Evolutionary conservation across 1,139 yeast genomes (phyloP).

Genomic region (Suhomyces panamericanus): DNA sequence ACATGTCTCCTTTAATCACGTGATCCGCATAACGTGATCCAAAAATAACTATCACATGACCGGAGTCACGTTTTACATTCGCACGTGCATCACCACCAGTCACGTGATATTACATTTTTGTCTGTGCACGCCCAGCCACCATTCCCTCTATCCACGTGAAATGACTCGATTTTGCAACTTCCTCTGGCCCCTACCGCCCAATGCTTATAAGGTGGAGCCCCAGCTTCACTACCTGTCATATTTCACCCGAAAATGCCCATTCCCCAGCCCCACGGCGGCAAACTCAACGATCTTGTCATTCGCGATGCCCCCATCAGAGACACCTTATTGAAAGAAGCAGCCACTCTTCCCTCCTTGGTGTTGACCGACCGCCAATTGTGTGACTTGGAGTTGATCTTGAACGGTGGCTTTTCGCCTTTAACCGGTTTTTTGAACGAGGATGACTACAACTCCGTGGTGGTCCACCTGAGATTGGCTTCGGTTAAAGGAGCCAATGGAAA

Average conservation of each 20-base stretch:
- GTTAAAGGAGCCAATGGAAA: constrained; percentile 35
- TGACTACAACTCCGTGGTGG: constrained; percentile 80
- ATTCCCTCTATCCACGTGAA: constrained; percentile 20
- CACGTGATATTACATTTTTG: constrained; percentile 1
- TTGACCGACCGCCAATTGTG: constrained; percentile 89
- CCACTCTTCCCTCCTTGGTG: constrained; percentile 48
- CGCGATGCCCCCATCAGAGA: constrained; percentile 70
- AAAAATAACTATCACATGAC: neutral
- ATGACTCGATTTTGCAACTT: constrained; percentile 17
- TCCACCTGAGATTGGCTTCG: constrained; percentile 68
- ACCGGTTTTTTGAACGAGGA: constrained; percentile 80
- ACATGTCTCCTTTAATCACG: too few species aligned
- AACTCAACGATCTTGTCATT: constrained; percentile 76
- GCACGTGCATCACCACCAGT: neutral
- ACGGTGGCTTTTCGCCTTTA: constrained; percentile 94
- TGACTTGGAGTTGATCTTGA: constrained; percentile 85
- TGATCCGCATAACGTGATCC: too few species aligned
- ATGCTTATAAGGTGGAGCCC: neutral
- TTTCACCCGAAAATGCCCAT: constrained; percentile 41
- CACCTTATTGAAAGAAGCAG: constrained; percentile 56
- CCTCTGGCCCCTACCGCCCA: neutral
- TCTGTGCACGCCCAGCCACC: constrained; percentile 3
- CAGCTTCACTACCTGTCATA: neutral
- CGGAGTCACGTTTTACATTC: too few species aligned
- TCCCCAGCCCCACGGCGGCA: constrained; percentile 92